These are phyloP conservation scores for Xylaria sp. DNA, from an alignment of 2,329 filamentous ascomycete genomes.

Conservation along the genomic window DNA sequence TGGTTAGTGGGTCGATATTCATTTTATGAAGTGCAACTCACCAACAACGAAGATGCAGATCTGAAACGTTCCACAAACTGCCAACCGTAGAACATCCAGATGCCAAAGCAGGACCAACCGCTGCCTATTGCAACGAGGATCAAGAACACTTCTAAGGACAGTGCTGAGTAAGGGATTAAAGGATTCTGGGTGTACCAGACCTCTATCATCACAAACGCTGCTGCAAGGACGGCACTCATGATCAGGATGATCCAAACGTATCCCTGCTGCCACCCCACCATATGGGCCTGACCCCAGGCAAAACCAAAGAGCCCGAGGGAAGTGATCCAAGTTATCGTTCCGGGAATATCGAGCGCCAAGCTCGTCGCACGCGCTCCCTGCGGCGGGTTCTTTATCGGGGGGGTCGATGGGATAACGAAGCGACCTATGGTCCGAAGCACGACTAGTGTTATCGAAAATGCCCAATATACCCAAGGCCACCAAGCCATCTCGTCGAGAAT, in stretches of 20 bases:
- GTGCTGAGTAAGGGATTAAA: conserved; percentile 59
- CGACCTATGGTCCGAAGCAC: conserved; percentile 47
- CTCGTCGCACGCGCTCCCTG: conserved; percentile 34
- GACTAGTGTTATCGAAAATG: conserved; percentile 50
- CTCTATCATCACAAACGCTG: conserved; percentile 67
- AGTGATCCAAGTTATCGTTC: conserved; percentile 58
- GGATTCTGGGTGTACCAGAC: conserved; percentile 54
- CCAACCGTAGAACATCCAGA: conserved; percentile 54
- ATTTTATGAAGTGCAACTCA: conserved; percentile 21
- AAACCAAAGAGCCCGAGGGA: conserved; percentile 72
- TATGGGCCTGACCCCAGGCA: conserved; percentile 72
- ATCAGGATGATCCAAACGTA: conserved; percentile 68
- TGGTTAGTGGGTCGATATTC: conserved; percentile 27
- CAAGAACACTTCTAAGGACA: conserved; percentile 57
- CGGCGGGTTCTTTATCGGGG: conserved; percentile 36
- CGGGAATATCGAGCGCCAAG: conserved; percentile 53
- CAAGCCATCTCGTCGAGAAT: conserved; percentile 52
- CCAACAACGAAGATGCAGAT: conserved; percentile 47
- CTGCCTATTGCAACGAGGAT: conserved; percentile 57
- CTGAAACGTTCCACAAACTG: conserved; percentile 52
- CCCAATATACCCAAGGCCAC: conserved; percentile 63
- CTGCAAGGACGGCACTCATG: conserved; percentile 64
- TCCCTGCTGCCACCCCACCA: conserved; percentile 66
- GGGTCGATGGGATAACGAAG: conserved; percentile 50
- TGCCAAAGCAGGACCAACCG: conserved; percentile 55